A percentile compares a stretch with the other conserved stretches of the same genome.
Evolutionary conservation across 176 grass and related monocot species (phyloP).

Genomic region (Oryza glumipatula): DNA sequence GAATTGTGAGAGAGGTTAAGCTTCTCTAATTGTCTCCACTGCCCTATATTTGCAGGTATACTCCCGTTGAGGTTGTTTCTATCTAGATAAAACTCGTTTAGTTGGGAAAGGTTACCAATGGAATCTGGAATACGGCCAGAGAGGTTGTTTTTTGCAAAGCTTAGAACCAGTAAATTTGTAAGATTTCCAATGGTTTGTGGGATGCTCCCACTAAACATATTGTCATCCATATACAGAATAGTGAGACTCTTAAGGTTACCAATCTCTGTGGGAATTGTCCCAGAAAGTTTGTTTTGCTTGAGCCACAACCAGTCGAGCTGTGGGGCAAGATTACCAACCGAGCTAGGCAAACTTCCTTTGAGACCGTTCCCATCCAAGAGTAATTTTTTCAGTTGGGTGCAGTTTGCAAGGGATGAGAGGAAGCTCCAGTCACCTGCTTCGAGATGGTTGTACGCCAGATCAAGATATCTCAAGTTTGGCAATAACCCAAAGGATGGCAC

Average conservation of each 20-base stretch:
- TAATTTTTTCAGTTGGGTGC: slow-evolving; percentile 21
- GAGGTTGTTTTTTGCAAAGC: slow-evolving; percentile 26
- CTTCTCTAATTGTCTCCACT: slow-evolving; percentile 24
- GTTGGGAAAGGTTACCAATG: slow-evolving; percentile 26
- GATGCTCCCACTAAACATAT: slow-evolving; percentile 24
- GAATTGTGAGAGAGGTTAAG: slow-evolving; percentile 43
- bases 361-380: slow-evolving; percentile 43
- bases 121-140: slow-evolving; percentile 23
- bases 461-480: background rate
- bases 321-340: slow-evolving; percentile 40
- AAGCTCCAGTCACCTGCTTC: slow-evolving; percentile 45
- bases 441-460: slow-evolving; percentile 45
- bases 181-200: background rate
- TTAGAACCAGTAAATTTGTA: slow-evolving; percentile 24
- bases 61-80: slow-evolving; percentile 48
- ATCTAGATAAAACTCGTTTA: slow-evolving; percentile 17
- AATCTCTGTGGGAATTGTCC: slow-evolving; percentile 45
- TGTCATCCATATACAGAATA: slow-evolving; percentile 29
- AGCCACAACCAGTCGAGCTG: slow-evolving; percentile 34
- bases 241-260: slow-evolving; percentile 46
- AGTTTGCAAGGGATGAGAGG: slow-evolving; percentile 49
- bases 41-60: slow-evolving; percentile 43
- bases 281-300: slow-evolving; percentile 45
- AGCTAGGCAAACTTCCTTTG: slow-evolving; percentile 49
- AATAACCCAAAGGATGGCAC: slow-evolving; percentile 46